Evolutionary conservation across 192 early-diverging fungal species (phyloP).

Genomic region (Coemansia sp.): DNA sequence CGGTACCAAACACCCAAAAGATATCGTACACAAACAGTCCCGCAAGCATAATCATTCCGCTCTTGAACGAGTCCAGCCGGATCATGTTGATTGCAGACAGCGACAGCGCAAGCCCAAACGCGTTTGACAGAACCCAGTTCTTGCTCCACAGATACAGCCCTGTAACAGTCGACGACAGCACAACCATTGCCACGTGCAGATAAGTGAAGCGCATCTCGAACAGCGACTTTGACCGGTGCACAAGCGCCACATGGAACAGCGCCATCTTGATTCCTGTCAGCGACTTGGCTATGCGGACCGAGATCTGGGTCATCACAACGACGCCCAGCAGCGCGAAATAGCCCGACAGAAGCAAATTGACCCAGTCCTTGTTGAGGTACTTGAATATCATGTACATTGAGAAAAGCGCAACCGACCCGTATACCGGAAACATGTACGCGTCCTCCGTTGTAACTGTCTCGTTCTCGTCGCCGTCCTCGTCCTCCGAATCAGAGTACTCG

Average conservation of each 20-base stretch:
- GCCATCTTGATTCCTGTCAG: constrained; percentile 60
- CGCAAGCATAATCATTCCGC: constrained; percentile 88
- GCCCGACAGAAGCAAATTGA: constrained; percentile 77
- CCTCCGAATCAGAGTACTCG: constrained; percentile 61
- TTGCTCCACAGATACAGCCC: constrained; percentile 80
- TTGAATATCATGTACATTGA: constrained; percentile 85
- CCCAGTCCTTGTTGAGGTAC: constrained; percentile 79
- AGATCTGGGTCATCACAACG: constrained; percentile 69
- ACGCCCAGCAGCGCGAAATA: constrained; percentile 88
- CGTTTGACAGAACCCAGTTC: constrained; percentile 91
- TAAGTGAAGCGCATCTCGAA: constrained; percentile 59
- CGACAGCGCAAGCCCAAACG: constrained; percentile 86
- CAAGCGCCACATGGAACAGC: constrained; percentile 70
- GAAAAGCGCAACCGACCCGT: constrained; percentile 81
- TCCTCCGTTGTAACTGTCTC: constrained; percentile 85
- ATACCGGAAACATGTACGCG: constrained; percentile 90
- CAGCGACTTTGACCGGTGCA: constrained; percentile 25
- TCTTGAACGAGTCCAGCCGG: constrained; percentile 92
- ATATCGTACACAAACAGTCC: constrained; percentile 96
- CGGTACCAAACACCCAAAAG: constrained; percentile 99
- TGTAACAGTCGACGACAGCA: constrained; percentile 60
- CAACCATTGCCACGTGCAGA: constrained; percentile 64
- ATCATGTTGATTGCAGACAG: constrained; percentile 82
- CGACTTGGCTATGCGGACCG: constrained; percentile 53
- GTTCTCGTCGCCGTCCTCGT: constrained; percentile 65